Conservation (phyloP, 306 rosid species). For the Prunus dulcis region DNA sequence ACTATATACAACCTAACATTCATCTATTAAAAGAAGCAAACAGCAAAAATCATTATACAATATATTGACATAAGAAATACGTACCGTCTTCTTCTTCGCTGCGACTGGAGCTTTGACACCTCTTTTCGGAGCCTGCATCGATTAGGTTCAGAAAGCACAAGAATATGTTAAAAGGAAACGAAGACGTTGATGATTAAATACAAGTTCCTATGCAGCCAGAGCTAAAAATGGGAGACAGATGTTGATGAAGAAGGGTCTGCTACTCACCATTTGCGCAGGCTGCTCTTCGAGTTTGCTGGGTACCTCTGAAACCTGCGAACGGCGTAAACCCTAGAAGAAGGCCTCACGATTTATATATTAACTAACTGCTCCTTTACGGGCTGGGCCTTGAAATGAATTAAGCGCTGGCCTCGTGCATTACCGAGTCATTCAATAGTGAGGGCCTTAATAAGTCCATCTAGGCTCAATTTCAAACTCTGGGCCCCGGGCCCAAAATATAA, state of each 20-base stretch:
- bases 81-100: slow-evolving; percentile 51
- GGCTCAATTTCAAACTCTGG: neutral
- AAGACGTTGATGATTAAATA: neutral
- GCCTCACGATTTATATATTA: neutral
- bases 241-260: neutral
- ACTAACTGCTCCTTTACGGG: neutral
- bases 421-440: too few relatives aligned
- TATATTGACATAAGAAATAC: too few relatives aligned
- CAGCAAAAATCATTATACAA: neutral
- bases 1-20: neutral
- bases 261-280: neutral
- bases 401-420: neutral
- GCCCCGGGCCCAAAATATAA: neutral
- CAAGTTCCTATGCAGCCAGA: too few relatives aligned
- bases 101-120: slow-evolving; percentile 38
- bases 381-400: neutral
- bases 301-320: neutral
- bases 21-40: neutral
- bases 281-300: neutral
- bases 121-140: slow-evolving; percentile 48
- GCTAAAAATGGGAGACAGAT: neutral
- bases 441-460: neutral
- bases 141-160: neutral
- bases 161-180: neutral
- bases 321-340: slow-evolving; percentile 14